Base-by-base conservation (phyloP, 345 rosid species). In the Ricinus communis region DNA sequence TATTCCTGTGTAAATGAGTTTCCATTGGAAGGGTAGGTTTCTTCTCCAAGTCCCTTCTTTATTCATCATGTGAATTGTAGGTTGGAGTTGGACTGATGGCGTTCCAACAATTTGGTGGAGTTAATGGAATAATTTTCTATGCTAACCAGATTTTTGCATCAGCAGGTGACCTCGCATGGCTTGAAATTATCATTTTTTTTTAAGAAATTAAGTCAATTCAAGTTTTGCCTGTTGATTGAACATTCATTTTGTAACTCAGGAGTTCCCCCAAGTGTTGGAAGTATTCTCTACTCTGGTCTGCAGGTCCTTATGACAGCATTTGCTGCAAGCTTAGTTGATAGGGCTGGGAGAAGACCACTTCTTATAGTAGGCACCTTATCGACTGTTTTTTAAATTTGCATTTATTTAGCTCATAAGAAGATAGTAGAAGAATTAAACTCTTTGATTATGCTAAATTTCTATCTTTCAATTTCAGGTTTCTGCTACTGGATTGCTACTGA, bases 61-160 rank as follows among this genome's bases (percentile, higher is more conserved):
- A 5, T 14, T 57, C n/a, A 13, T 12, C 43, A 8, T 19, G 3
- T n/a, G 15, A 15, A 21, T 15, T 18, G 11, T n/a, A 86, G 87
- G 77, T 86, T 3, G 87, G 85, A 61, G 84, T 82, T 56, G 90
- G 86, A 66, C 59, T 86, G 21, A 84, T 86, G 90, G 61, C 74
- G 68, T 79, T 82, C 68, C 86, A 81, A 38, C 87, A 86, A 67
- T 79, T 67, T 69, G 71, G 75, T 21, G 90, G 90, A 66, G 78
- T 81, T 61, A 84, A 75, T 56, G 86, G 86, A 5, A 78, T 81
- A 53, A 71, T 77, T 58, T 86, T 77, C 71, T 86, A 86, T 43
- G 83, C 84, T 30, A 74, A 74, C 28, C 77, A 81, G 60, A 82
- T 86, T n/a, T 86, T 86, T 43, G 78, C 45, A 28, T 66, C 84